Evolutionary conservation across 306 rosid genomes (phyloP), one percentile per base, ranked within the genome.

Genomic region (Cucurbita moschata): DNA sequence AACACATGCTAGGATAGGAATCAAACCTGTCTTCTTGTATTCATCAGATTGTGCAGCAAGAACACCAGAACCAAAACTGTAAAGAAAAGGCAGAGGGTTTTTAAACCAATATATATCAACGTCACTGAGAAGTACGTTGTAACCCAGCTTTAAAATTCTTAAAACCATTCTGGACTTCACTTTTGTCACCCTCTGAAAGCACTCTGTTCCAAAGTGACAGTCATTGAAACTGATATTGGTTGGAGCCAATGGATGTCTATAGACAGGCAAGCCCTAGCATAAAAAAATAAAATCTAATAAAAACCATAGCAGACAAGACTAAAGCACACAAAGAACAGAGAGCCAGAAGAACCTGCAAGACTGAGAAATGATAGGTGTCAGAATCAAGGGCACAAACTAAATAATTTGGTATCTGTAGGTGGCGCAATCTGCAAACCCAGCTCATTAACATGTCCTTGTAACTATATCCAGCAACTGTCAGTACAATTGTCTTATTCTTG

Each of bases 401-500:
- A 75, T 86, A 89, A 71, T 90, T 94, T 75, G 76, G 57, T 7
- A 94, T 74, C 75, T 78, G 77, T 76, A 90, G 81, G 61, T 70
- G 83, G 64, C 87, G 81, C 63, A 90, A 82, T 86, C 97, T 80
- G 83, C 98, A 94, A 74, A 81, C 87, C 98, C 98, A 94, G 81
- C 91, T 94, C 98, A 94, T 94, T 66, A 94, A 85, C 97, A 94
- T 87, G 77, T 94, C 98, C 87, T 89, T 90, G 76, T 94, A 94
- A 77, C 96, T 94, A 81, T 86, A 85, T 75, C 98, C 98, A 49
- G 96, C 87, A 73, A 88, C 85, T 4, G 97, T 82, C 21, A 94
- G 83, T 63, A 90, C 87, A 77, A 89, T 15, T 59, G 97, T 89
- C 81, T 84, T 90, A 74, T 72, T 90, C 71, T 80, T 78, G 79